These are phyloP conservation scores for Astrocystis sublimbata DNA, from an alignment of 495 filamentous ascomycete genomes.

Conservation along the genomic window DNA sequence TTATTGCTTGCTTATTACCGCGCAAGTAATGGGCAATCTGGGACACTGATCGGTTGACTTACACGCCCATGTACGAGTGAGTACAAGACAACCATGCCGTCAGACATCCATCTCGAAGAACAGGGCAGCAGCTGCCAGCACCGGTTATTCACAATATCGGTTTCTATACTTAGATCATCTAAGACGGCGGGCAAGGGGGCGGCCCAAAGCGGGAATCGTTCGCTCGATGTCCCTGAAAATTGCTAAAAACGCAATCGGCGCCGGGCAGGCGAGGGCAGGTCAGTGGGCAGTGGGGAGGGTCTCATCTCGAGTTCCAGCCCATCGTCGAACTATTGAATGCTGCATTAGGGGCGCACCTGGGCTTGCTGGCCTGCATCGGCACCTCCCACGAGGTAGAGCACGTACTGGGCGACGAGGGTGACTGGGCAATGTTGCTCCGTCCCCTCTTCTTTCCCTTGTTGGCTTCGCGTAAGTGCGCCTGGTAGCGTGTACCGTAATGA, in stretches of 20 bases:
- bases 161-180: slow-evolving; percentile 13
- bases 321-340: slow-evolving; percentile 21
- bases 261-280: slow-evolving; percentile 20
- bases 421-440: slow-evolving; percentile 15
- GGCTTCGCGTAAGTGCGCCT: slow-evolving; percentile 7
- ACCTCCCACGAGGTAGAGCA: slow-evolving; percentile 15
- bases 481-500: slow-evolving; percentile 13
- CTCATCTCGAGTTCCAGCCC: slow-evolving; percentile 19
- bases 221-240: neutral
- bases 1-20: slow-evolving; percentile 2
- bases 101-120: no score
- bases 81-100: no score
- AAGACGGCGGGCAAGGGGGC: neutral
- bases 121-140: neutral
- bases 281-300: slow-evolving; percentile 12
- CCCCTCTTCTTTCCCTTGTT: slow-evolving; percentile 20
- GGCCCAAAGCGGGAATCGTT: slow-evolving; percentile 15
- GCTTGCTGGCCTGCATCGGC: slow-evolving; percentile 21
- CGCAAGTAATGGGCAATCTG: slow-evolving; percentile 7
- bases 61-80: no score
- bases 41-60: no score
- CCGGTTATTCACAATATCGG: slow-evolving; percentile 10
- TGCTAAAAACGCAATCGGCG: slow-evolving; percentile 18
- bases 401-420: no score
- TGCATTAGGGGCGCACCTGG: slow-evolving; percentile 23